These are phyloP conservation scores for Teunomyces stri DNA, from an alignment of 805 yeast genomes.

Conservation along the genomic window DNA sequence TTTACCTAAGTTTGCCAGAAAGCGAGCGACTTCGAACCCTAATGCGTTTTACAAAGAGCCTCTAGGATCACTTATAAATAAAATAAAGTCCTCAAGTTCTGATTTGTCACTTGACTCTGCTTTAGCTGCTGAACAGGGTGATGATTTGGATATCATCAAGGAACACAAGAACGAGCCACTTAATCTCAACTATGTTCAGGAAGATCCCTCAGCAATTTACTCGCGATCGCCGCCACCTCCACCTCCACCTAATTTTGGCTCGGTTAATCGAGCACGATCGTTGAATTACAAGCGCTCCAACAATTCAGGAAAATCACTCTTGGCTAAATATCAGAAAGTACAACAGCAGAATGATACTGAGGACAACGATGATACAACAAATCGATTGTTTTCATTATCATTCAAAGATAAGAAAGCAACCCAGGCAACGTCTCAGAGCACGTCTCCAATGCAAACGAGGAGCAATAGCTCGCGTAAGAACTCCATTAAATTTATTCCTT, in stretches of 20 bases:
- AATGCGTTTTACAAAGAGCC: slow-evolving; percentile 9
- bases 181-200: slow-evolving; percentile 1
- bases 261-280: slow-evolving; percentile 24
- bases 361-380: slow-evolving; percentile 8
- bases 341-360: slow-evolving; percentile 16
- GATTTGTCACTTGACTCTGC: slow-evolving; percentile 9
- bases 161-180: slow-evolving; percentile 16
- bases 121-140: slow-evolving; percentile 9
- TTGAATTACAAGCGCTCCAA: slow-evolving; percentile 17
- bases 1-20: slow-evolving; percentile 19
- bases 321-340: slow-evolving; percentile 17
- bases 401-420: slow-evolving; percentile 7
- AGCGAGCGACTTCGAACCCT: slow-evolving; percentile 26
- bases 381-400: slow-evolving; percentile 18
- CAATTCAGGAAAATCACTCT: slow-evolving; percentile 11
- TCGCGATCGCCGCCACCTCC: slow-evolving; percentile 5
- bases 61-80: slow-evolving; percentile 20
- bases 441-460: neutral
- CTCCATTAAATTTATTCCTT: slow-evolving; percentile 32
- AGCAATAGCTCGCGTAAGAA: slow-evolving; percentile 19
- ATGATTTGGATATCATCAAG: slow-evolving; percentile 20
- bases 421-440: slow-evolving; percentile 1
- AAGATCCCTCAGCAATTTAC: neutral
- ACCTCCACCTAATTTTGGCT: slow-evolving; percentile 8
- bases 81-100: slow-evolving; percentile 8